Base-by-base conservation (phyloP, 1,139 yeast species). In the Magnusiomyces tetraspermus region DNA sequence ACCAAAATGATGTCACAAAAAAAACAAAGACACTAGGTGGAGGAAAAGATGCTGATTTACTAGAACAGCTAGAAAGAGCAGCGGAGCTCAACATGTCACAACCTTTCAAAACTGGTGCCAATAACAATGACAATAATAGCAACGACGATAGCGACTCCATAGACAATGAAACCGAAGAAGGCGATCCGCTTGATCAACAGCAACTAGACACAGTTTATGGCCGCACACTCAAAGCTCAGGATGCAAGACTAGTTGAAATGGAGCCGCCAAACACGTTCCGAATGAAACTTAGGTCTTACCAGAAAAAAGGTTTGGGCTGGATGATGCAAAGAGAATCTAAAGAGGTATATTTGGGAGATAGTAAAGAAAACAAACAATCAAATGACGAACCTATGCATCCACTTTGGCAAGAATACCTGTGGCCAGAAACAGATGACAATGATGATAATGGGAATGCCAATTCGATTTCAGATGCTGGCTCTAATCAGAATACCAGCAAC, bases 271-370 rank as follows among this genome's bases (percentile, higher is more conserved):
- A 69, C 4, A 74, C 82, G 30, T 85, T 88, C 60, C 71, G 71
- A 6, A 59, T 87, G 53, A 69, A 70, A 1, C 69, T 89, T 51
- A 71, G 95, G 53, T 76, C 78, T 1, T 89, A 89, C 64, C 97
- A 89, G 66, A 79, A 77, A 57, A 86, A 83, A 59, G 95, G 95
- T 0, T 68, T 87, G 30, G 78, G 88, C 2, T 87, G 96, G 96
- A 82, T 87, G 89, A 67, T 86, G 10, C 76, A 62, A 17, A 63
- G 67, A 56, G 76, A 65, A 57, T 61, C 76, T 13, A 65, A 85
- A 56, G 88, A 84, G 62, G 75, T 77, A 51, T 84, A 82, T 58
- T 69, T 74, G 37, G 73, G 67, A 2, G 49, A 53, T 3, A 51
- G 53, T 1, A 66, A 61, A 1, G 67, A 65, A 2, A 58, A 53